phyloP scores from a whole-genome alignment of 257 asterid species.

The Solanum arcanum region DNA sequence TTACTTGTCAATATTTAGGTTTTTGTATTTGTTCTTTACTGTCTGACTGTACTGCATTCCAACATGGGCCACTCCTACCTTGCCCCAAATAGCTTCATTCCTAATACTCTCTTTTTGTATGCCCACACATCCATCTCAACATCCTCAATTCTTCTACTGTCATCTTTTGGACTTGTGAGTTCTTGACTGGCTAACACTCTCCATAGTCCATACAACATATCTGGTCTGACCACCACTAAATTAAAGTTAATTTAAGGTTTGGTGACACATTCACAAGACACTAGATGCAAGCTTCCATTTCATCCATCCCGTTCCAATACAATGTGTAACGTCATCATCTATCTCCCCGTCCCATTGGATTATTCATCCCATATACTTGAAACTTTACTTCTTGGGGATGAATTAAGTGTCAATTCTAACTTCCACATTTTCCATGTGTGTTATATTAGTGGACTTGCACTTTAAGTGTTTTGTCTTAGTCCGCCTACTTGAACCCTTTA shows the following conservation, averaged over 20 bases:
- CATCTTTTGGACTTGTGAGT: neutral
- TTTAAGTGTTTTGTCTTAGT: neutral
- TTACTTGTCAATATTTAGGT: no score
- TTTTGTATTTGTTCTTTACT: no score
- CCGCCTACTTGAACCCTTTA: neutral
- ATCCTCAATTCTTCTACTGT: neutral
- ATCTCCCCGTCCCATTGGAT: neutral
- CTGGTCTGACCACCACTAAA: neutral
- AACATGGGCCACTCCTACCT: neutral
- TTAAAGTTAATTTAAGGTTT: neutral
- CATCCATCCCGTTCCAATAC: neutral
- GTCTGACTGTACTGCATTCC: no score
- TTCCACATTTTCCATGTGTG: neutral
- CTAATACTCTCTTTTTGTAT: neutral
- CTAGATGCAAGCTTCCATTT: neutral
- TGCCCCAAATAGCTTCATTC: neutral
- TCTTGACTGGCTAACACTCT: neutral
- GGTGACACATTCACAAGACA: neutral
- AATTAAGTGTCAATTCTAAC: neutral
- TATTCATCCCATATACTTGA: neutral
- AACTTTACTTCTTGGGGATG: neutral
- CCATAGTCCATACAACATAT: neutral
- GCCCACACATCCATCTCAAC: neutral
- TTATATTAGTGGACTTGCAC: neutral
- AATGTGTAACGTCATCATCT: neutral